Evolutionary conservation across 2,329 filamentous ascomycete genomes (phyloP).

Genomic region (Pseudophaeomoniella oleicola): DNA sequence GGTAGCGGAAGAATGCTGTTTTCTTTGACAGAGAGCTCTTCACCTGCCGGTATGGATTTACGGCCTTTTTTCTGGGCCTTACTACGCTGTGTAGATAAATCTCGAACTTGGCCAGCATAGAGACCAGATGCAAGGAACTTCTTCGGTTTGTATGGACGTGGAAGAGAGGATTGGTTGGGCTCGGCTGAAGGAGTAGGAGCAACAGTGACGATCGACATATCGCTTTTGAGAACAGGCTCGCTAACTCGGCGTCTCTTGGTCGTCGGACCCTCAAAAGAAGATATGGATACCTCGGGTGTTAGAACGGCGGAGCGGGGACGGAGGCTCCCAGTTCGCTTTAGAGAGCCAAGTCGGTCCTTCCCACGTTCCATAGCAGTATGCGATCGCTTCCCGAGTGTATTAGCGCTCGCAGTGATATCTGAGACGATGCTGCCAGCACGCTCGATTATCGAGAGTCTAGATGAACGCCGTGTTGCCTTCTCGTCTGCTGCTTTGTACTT

Average conservation of each 20-base stretch:
- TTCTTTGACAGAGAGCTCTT: constrained; percentile 28
- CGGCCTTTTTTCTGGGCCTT: constrained; percentile 30
- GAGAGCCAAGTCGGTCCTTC: constrained; percentile 38
- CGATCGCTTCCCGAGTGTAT: constrained; percentile 44
- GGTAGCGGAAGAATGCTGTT: constrained; percentile 56
- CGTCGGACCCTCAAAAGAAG: constrained; percentile 15
- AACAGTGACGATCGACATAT: not conserved
- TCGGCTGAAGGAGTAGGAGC: constrained; percentile 4
- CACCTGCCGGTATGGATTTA: constrained; percentile 24
- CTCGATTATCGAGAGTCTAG: constrained; percentile 26
- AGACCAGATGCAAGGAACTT: constrained; percentile 71
- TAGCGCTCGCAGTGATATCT: constrained; percentile 28
- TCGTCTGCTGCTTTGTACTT: constrained; percentile 13
- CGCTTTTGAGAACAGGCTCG: constrained; percentile 3
- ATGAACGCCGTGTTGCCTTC: constrained; percentile 24
- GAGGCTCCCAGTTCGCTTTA: constrained; percentile 39
- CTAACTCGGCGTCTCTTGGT: constrained; percentile 28
- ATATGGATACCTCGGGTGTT: not conserved
- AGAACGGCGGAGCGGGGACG: constrained; percentile 29
- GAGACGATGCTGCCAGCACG: constrained; percentile 28
- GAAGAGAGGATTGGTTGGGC: not conserved
- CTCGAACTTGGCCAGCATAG: constrained; percentile 63
- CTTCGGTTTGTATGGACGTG: constrained; percentile 38
- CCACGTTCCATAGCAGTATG: constrained; percentile 39
- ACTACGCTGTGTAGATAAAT: constrained; percentile 26